These are phyloP conservation scores for Solanum appendiculatum DNA, from an alignment of 257 asterid genomes.

Conservation along the genomic window DNA sequence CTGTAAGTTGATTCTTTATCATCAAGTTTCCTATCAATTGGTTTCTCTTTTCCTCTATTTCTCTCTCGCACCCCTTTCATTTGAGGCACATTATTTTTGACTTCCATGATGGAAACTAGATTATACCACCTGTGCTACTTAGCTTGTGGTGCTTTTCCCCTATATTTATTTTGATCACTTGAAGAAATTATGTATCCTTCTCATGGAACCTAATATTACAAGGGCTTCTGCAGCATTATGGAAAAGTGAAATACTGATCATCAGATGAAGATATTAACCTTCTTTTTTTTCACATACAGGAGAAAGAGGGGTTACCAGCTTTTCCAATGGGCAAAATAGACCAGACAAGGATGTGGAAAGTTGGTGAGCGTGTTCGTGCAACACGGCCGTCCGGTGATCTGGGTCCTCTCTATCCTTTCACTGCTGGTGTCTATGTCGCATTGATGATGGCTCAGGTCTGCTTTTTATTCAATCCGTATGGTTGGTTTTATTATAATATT, in stretches of 20 bases:
- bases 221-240: background rate
- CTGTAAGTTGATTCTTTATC: conserved; percentile 30
- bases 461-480: background rate
- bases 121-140: background rate
- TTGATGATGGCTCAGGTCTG: conserved; percentile 87
- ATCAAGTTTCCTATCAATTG: background rate
- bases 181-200: background rate
- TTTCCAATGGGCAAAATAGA: conserved; percentile 97
- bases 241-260: background rate
- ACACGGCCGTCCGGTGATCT: conserved; percentile 64
- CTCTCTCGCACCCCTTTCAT: background rate
- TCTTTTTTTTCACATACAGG: conserved; percentile 29
- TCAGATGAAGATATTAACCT: background rate
- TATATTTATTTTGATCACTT: background rate
- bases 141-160: background rate
- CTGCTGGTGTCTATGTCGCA: conserved; percentile 91
- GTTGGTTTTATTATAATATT: background rate
- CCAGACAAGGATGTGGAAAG: conserved; percentile 89
- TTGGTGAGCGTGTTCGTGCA: conserved; percentile 78
- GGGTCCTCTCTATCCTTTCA: conserved; percentile 83
- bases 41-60: background rate
- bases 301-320: conserved; percentile 82
- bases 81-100: background rate
- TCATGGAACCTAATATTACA: background rate
- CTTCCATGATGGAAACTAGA: background rate